Conservation (phyloP, 2,329 filamentous ascomycete species). For the Proliferodiscus dingleyae region DNA sequence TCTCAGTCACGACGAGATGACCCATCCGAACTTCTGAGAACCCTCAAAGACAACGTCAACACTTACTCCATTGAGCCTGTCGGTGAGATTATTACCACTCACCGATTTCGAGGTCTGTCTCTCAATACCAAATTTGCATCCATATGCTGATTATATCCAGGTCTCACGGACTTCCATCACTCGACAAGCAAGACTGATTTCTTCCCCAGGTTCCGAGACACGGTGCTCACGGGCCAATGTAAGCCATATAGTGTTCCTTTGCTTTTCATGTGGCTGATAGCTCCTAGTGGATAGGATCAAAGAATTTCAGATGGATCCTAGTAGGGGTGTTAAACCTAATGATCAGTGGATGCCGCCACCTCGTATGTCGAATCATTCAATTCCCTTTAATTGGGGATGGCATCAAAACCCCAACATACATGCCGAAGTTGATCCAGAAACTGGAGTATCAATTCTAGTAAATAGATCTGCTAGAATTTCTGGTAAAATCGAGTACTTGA, state of each 20-base stretch:
- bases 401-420: slow-evolving; percentile 72
- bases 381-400: slow-evolving; percentile 77
- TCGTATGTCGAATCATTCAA: slow-evolving; percentile 65
- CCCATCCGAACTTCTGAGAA: slow-evolving; percentile 52
- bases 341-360: slow-evolving; percentile 76
- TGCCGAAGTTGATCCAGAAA: slow-evolving; percentile 33
- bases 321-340: slow-evolving; percentile 52
- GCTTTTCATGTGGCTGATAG: slow-evolving; percentile 15
- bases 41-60: slow-evolving; percentile 64
- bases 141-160: slow-evolving; percentile 31
- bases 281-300: slow-evolving; percentile 50
- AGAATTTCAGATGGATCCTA: slow-evolving; percentile 62
- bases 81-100: slow-evolving; percentile 70
- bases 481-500: slow-evolving; percentile 21
- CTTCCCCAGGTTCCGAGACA: slow-evolving; percentile 64
- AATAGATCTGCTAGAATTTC: slow-evolving; percentile 22
- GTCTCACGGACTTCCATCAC: slow-evolving; percentile 82
- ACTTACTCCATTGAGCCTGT: slow-evolving; percentile 65
- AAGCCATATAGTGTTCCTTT: slow-evolving; percentile 20
- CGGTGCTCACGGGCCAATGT: slow-evolving; percentile 69
- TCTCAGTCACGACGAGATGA: slow-evolving; percentile 48
- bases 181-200: slow-evolving; percentile 64
- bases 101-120: slow-evolving; percentile 69
- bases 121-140: background rate
- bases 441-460: slow-evolving; percentile 29